Conservation (phyloP, 176 grass and related monocot genomes). For the Alloteropsis semialata region DNA sequence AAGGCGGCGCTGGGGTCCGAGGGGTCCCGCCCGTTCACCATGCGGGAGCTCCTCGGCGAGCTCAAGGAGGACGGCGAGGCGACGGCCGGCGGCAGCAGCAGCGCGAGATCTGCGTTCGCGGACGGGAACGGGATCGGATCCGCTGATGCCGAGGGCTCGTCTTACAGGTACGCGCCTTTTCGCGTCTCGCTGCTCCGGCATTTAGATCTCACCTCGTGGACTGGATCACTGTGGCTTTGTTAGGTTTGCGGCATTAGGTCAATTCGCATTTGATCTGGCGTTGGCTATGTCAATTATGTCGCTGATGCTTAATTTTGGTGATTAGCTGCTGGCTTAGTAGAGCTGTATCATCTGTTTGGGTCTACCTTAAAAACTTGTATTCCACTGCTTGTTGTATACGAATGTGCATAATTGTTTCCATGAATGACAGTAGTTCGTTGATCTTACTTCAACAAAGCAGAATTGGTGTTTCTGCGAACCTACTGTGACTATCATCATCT, state of each 20-base stretch:
- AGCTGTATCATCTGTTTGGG: not conserved
- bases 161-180: constrained; percentile 51
- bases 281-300: not conserved
- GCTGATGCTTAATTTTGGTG: not conserved
- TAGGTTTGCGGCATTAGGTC: not conserved
- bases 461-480: not conserved
- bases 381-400: not conserved
- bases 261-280: not conserved
- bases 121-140: constrained; percentile 48
- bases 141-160: constrained; percentile 52
- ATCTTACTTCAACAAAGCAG: constrained; percentile 1
- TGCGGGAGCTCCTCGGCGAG: constrained; percentile 79
- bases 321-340: not conserved
- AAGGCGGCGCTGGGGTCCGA: constrained; percentile 35
- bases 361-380: not conserved
- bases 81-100: not conserved
- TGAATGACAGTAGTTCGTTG: not conserved
- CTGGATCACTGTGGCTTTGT: not conserved
- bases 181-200: not conserved
- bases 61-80: constrained; percentile 71
- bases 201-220: constrained; percentile 23
- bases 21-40: constrained; percentile 66
- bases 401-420: not conserved
- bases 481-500: not conserved
- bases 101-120: constrained; percentile 40